A percentile compares a stretch with the other conserved stretches of the same genome.
phyloP scores from a whole-genome alignment of 805 yeast species.

The Metschnikowia peoriensis region DNA sequence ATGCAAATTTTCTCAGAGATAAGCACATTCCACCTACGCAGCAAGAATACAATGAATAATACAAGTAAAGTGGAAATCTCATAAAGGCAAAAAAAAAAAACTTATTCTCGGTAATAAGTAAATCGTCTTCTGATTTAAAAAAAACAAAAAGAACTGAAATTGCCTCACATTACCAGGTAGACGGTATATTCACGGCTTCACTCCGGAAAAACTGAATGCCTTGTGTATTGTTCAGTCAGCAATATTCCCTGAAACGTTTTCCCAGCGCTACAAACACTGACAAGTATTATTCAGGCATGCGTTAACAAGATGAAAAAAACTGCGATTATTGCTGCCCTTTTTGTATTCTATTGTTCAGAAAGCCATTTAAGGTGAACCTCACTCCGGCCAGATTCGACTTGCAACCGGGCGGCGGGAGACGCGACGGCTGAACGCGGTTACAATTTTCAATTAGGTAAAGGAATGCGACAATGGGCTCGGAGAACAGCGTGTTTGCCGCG shows the following conservation, averaged over 20 bases:
- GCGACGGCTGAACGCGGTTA: not conserved
- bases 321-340: not conserved
- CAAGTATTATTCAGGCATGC: not conserved
- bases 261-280: not conserved
- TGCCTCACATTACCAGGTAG: no score
- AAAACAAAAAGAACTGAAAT: no score
- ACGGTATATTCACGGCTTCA: not conserved
- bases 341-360: not conserved
- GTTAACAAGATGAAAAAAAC: not conserved
- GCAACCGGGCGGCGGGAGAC: not conserved
- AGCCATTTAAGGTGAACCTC: not conserved
- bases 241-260: not conserved
- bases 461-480: conserved; percentile 1
- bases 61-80: no score
- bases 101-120: no score
- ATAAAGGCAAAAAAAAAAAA: not conserved
- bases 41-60: no score
- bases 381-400: not conserved
- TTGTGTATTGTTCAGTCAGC: not conserved
- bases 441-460: not conserved
- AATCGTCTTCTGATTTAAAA: no score
- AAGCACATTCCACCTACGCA: not conserved
- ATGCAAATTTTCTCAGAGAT: not conserved
- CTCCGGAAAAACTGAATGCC: not conserved
- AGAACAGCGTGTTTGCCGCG: not conserved